Evolutionary conservation across 148 eudicot genomes (phyloP).

Genomic region (Vaccinium vitisidaea): DNA sequence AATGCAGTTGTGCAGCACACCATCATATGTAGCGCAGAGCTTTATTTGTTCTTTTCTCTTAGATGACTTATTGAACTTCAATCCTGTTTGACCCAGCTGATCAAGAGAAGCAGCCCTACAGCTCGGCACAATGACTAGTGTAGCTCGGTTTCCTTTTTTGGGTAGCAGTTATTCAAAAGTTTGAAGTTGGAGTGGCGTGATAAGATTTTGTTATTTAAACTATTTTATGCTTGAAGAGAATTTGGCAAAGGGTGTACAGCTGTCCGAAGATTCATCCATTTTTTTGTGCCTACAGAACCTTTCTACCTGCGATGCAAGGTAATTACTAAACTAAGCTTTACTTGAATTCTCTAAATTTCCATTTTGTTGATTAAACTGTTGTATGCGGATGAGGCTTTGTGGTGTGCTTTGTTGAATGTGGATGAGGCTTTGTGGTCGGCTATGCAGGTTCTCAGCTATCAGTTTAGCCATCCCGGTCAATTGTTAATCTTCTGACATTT

Average conservation of each 20-base stretch:
- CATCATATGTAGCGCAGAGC: not conserved
- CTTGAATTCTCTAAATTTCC: not conserved
- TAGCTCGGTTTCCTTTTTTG: constrained; percentile 19
- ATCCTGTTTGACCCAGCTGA: constrained; percentile 44
- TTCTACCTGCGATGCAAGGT: constrained; percentile 25
- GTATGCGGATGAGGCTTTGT: not conserved
- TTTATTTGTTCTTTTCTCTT: not conserved
- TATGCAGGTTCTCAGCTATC: not conserved
- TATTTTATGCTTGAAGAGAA: constrained; percentile 18
- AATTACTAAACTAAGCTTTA: not conserved
- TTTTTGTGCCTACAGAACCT: constrained; percentile 11
- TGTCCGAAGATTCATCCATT: constrained; percentile 23
- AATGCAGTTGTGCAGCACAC: not conserved
- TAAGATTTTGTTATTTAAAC: not conserved
- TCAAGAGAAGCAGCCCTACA: constrained; percentile 52
- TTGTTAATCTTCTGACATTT: not conserved
- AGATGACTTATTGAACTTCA: not conserved
- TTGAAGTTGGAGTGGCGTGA: constrained; percentile 17
- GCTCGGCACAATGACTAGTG: constrained; percentile 30
- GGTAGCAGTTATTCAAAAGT: constrained; percentile 12
- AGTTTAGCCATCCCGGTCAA: not conserved
- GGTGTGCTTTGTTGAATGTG: not conserved
- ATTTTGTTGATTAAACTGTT: not conserved
- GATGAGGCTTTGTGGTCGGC: too few species aligned
- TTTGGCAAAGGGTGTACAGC: constrained; percentile 19